phyloP scores from a whole-genome alignment of 306 rosid species.

The Rosa rugosa region DNA sequence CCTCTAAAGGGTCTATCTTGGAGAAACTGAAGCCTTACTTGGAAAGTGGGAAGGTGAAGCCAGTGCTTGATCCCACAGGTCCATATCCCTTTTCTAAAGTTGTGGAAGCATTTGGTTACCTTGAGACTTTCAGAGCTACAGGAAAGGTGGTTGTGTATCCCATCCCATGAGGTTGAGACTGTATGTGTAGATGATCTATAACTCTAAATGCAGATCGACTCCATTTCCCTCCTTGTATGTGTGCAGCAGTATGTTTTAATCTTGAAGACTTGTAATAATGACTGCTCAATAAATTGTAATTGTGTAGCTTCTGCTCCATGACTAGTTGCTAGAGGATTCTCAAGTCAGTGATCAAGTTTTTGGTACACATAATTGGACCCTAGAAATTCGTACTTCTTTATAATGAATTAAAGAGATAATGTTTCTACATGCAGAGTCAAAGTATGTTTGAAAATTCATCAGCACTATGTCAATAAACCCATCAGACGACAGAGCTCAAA shows the following conservation, averaged over 20 bases:
- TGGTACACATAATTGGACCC: no score
- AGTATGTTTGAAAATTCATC: no score
- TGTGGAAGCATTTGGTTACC: conserved; percentile 53
- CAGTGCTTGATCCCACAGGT: conserved; percentile 62
- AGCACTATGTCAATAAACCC: no score
- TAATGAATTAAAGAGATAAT: no score
- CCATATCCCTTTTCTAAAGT: conserved; percentile 59
- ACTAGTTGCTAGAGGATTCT: no score
- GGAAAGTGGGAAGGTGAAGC: conserved; percentile 70
- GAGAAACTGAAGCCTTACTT: conserved; percentile 63
- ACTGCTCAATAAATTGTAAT: no score
- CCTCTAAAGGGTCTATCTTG: conserved; percentile 44
- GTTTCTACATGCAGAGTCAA: no score
- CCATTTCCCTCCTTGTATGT: neutral
- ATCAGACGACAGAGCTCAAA: no score
- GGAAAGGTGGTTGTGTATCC: conserved; percentile 67
- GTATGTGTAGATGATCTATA: neutral
- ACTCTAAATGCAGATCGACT: neutral
- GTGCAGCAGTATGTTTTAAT: neutral
- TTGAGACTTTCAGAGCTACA: conserved; percentile 53
- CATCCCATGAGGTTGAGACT: conserved; percentile 38
- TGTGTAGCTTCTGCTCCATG: no score
- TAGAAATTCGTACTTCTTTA: neutral
- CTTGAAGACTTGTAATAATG: neutral
- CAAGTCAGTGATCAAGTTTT: no score